These are phyloP conservation scores for Begonia peltatifolia DNA, from an alignment of 306 rosid genomes.

Conservation along the genomic window DNA sequence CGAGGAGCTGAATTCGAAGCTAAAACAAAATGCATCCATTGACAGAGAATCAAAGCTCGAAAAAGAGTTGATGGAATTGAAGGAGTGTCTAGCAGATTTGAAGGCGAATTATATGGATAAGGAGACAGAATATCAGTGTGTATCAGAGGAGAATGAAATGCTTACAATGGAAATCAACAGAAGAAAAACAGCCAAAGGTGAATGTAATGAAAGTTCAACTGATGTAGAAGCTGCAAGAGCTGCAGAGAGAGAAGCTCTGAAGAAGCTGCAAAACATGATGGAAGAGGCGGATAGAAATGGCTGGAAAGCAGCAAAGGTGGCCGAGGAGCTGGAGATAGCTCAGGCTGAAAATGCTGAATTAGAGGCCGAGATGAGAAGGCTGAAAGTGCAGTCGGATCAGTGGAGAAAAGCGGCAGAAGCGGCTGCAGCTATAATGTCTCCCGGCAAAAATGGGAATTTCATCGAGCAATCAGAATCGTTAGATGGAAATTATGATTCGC, in stretches of 20 bases:
- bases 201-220: slow-evolving; percentile 21
- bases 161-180: slow-evolving; percentile 46
- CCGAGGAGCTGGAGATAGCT: slow-evolving; percentile 28
- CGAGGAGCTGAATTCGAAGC: slow-evolving; percentile 43
- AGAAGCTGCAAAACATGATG: slow-evolving; percentile 55
- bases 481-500: slow-evolving; percentile 45
- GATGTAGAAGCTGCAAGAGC: slow-evolving; percentile 43
- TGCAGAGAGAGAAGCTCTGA: slow-evolving; percentile 42
- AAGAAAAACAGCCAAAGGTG: slow-evolving; percentile 19
- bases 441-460: slow-evolving; percentile 64
- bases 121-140: slow-evolving; percentile 65
- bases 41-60: slow-evolving; percentile 33
- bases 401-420: slow-evolving; percentile 99
- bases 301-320: slow-evolving; percentile 12
- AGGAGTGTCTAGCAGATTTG: slow-evolving; percentile 31
- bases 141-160: slow-evolving; percentile 63
- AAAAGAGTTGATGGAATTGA: slow-evolving; percentile 42
- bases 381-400: slow-evolving; percentile 87
- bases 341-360: slow-evolving; percentile 57
- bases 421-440: slow-evolving; percentile 83
- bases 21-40: slow-evolving; percentile 27
- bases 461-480: slow-evolving; percentile 62
- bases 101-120: slow-evolving; percentile 67
- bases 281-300: slow-evolving; percentile 59
- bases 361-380: slow-evolving; percentile 71